These are phyloP conservation scores for Tetracentron sinense DNA, from an alignment of 164 flowering plant species.

Conservation along the genomic window DNA sequence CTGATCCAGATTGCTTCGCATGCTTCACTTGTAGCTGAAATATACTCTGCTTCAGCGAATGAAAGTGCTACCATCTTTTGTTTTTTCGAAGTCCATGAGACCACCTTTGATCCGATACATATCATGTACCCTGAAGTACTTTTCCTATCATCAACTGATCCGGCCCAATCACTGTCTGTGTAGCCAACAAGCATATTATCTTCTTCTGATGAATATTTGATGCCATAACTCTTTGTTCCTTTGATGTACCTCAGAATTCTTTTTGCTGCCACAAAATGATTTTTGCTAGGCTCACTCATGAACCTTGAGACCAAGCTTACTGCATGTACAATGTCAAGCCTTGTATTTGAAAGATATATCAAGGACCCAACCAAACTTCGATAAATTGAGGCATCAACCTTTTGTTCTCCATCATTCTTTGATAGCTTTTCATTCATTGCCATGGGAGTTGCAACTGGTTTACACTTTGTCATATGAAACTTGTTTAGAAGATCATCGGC, in stretches of 20 bases:
- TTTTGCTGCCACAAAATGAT: not conserved
- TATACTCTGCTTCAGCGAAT: not conserved
- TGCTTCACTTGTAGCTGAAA: not conserved
- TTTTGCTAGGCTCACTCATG: conserved; percentile 9
- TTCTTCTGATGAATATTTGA: not conserved
- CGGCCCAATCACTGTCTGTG: not conserved
- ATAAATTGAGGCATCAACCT: not conserved
- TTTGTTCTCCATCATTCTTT: conserved; percentile 14
- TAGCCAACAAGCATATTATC: not conserved
- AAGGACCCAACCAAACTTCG: conserved; percentile 10
- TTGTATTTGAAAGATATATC: conserved; percentile 11
- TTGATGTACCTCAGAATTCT: not conserved
- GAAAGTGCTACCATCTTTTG: not conserved
- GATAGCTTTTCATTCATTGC: conserved; percentile 8
- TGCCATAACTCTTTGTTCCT: not conserved
- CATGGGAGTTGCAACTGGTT: conserved; percentile 6
- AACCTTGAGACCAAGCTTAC: conserved; percentile 3
- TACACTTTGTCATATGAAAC: conserved; percentile 13
- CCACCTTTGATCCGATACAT: not conserved
- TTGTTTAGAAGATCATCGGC: conserved; percentile 11
- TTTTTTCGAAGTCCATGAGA: not conserved
- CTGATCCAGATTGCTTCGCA: not conserved
- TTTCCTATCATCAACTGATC: not conserved
- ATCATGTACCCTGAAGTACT: not conserved
- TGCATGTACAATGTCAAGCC: conserved; percentile 7